Evolutionary conservation across 768 basidiomycete species (phyloP).

Genomic region (Dioszegia hungarica): DNA sequence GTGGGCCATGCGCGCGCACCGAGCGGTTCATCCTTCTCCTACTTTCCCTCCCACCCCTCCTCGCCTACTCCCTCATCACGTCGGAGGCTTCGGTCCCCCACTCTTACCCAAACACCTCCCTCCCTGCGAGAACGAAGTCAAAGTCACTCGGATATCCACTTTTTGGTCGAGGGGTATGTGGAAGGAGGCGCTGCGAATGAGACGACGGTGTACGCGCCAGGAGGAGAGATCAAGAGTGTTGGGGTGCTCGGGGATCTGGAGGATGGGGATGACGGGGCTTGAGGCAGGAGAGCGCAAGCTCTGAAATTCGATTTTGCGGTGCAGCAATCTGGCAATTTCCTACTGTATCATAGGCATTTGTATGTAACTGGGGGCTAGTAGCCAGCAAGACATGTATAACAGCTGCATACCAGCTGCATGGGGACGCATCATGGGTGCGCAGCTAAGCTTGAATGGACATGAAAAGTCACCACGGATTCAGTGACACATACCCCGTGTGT

Average conservation of each 20-base stretch:
- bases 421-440: too few relatives aligned
- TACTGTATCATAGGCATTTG: too few relatives aligned
- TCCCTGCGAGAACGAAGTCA: constrained; percentile 24
- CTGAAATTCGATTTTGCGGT: too few relatives aligned
- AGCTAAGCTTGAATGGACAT: too few relatives aligned
- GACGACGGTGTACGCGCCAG: constrained; percentile 41
- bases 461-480: too few relatives aligned
- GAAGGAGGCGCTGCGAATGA: constrained; percentile 44
- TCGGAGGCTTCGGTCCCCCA: constrained; percentile 10
- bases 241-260: constrained; percentile 32
- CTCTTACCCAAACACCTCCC: constrained; percentile 5
- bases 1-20: background rate
- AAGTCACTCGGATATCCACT: constrained; percentile 42
- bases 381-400: too few relatives aligned
- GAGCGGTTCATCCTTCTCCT: background rate
- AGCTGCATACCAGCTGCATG: too few relatives aligned
- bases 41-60: constrained; percentile 11
- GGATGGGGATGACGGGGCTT: too few relatives aligned
- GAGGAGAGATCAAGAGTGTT: constrained; percentile 35
- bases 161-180: constrained; percentile 43
- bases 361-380: too few relatives aligned
- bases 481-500: too few relatives aligned
- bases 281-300: too few relatives aligned
- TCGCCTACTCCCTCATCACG: constrained; percentile 21
- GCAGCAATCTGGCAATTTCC: too few relatives aligned